Evolutionary conservation across 345 rosid species (phyloP).

Genomic region (Leavenworthia alabamica): DNA sequence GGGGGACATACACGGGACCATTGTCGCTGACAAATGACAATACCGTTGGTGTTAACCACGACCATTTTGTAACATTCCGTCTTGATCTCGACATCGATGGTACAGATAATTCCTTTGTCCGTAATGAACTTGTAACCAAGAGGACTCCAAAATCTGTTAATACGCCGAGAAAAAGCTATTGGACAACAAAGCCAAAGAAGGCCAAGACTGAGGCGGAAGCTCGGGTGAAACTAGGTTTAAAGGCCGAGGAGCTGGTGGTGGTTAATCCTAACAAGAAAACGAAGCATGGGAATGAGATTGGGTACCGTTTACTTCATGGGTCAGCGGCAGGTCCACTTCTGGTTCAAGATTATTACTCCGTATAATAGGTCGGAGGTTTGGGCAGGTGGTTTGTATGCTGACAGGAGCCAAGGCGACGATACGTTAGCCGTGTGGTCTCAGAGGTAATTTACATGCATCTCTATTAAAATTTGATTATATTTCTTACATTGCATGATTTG

Average conservation of each 20-base stretch:
- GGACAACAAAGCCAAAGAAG: constrained; percentile 35
- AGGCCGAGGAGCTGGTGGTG: constrained; percentile 28
- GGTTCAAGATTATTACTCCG: constrained; percentile 37
- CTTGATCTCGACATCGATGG: constrained; percentile 58
- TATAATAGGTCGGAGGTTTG: constrained; percentile 51
- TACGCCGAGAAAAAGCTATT: constrained; percentile 49
- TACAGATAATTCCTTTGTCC: constrained; percentile 36
- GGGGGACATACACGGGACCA: constrained; percentile 38
- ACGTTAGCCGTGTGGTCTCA: constrained; percentile 42
- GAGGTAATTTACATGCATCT: constrained; percentile 14
- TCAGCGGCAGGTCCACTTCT: constrained; percentile 19
- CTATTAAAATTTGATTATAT: background rate
- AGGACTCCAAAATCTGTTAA: background rate
- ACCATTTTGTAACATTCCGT: constrained; percentile 45
- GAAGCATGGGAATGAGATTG: constrained; percentile 36
- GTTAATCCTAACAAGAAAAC: constrained; percentile 45
- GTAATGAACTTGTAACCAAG: constrained; percentile 34
- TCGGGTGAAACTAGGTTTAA: constrained; percentile 24
- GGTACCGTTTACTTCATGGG: constrained; percentile 45
- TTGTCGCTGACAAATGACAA: constrained; percentile 47
- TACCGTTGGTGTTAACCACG: constrained; percentile 40
- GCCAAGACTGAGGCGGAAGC: constrained; percentile 45
- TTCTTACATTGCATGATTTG: background rate
- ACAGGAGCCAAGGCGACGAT: constrained; percentile 47
- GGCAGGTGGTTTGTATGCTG: constrained; percentile 40